phyloP scores from a whole-genome alignment of 805 yeast genomes.

The Ogataea pini region DNA sequence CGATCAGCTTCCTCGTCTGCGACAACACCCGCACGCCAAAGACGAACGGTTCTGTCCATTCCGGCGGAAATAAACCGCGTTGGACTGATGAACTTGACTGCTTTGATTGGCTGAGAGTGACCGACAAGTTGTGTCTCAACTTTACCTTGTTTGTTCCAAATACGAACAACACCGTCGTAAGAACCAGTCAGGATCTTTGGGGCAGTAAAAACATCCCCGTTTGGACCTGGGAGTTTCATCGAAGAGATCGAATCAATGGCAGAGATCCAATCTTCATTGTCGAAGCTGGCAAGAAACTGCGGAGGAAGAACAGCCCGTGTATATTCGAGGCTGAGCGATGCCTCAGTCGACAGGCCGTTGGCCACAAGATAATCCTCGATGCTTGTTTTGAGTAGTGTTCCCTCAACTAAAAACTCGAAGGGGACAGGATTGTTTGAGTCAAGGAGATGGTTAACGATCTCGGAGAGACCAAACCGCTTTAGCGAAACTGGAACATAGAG shows the following conservation, averaged over 20 bases:
- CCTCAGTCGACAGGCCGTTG: conserved; percentile 81
- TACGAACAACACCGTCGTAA: conserved; percentile 91
- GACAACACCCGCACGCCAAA: conserved; percentile 72
- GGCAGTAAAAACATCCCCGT: conserved; percentile 36
- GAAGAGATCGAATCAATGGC: conserved; percentile 54
- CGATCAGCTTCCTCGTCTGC: conserved; percentile 47
- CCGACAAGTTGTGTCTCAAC: conserved; percentile 82
- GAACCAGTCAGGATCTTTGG: conserved; percentile 81
- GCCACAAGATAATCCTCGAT: conserved; percentile 74
- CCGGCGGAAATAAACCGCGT: conserved; percentile 82
- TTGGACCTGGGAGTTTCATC: conserved; percentile 31
- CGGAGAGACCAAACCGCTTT: conserved; percentile 90
- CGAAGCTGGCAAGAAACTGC: conserved; percentile 81
- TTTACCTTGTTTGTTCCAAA: conserved; percentile 80
- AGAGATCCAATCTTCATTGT: conserved; percentile 95
- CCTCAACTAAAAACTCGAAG: conserved; percentile 89
- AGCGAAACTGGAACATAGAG: conserved; percentile 83
- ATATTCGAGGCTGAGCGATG: conserved; percentile 78
- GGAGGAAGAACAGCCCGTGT: conserved; percentile 94
- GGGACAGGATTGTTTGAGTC: conserved; percentile 69
- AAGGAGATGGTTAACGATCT: conserved; percentile 89
- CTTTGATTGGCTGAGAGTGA: conserved; percentile 83
- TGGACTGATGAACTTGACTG: conserved; percentile 76
- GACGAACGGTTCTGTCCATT: conserved; percentile 82
- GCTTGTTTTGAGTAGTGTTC: conserved; percentile 74